Base-by-base conservation (phyloP, 768 basidiomycete genomes). In the Tricholoma saponaceum region DNA sequence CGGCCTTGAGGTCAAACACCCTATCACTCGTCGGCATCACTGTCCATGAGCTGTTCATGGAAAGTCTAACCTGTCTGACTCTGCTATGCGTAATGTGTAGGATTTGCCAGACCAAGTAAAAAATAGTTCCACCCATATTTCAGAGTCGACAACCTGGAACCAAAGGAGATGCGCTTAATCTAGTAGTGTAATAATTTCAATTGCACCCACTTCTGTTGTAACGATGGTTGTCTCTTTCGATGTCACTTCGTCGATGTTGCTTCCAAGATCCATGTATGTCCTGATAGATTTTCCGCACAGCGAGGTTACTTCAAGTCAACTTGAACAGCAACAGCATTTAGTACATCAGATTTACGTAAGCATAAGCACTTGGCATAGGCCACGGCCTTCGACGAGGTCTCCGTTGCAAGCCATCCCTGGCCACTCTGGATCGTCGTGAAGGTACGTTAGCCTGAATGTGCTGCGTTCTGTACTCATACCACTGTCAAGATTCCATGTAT, bases 1-100 rank as follows among this genome's bases (percentile, higher is more conserved):
- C 69, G 14, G 77, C 75, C 71, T 93, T 91, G 62, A 95, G 76
- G 66, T 95, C 93, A 64, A 84, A 90, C 10, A 95, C 83, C 70
- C 92, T 95, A 66, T 32, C 43, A 20, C 23, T 14, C 23, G n/a
- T 56, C 12, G 46, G 18, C 39, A n/a, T 39, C 5, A 37, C 22
- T 41, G 10, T 16, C 23, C 32, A 30, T 50, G 23, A 47, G n/a
- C 0, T 4, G 22, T 43, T 5, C 13, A 49, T n/a, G 22, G 5
- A 4, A n/a, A 62, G 23, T 26, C 52, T n/a, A 61, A 87, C 90
- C 87, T 83, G 71, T 94, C 91, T 25, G 89, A 89, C 49, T 89
- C 89, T 6, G 88, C 88, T 8, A 94, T 74, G 55, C 82, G 76
- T 55, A 92, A 62, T n/a, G 74, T 75, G 64, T 82, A 90, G 0